Evolutionary conservation across 1,284 basidiomycete species (phyloP), one percentile per base, ranked within the genome.

Genomic region (Irpex sp.): DNA sequence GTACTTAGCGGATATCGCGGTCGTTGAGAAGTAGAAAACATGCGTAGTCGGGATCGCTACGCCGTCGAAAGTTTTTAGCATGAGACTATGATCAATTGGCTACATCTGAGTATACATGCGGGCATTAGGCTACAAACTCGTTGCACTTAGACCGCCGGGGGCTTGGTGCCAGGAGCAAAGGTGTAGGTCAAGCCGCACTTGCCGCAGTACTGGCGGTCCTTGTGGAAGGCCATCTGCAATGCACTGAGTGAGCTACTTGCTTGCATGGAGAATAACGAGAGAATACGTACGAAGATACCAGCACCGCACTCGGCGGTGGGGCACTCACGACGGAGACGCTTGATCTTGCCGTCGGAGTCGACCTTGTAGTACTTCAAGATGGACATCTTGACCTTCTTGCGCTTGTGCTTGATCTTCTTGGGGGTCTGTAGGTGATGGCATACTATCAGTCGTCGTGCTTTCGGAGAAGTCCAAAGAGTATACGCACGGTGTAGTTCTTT

Each of bases 391-490:
- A 98, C 94, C 86, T 98, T 97, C 86, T 96, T 96, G 79, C 91
- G 90, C 90, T 98, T 98, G 86, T 98, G 96, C 90, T 98, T 98
- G 86, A 98, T 88, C 86, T 98, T 98, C 90, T 99, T 99, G 80
- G 96, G 96, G 75, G 95, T 96, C 93, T 95, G 71, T 52, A 68
- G 37, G 51, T 45, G 59, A 55, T 16, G 48, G 18, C 10, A 42
- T 6, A 28, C 23, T 47, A 48, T 65, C 35, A 66, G 56, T 28
- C 28, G 28, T 28, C 4, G 28, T 28, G 5, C 28, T 28, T 28
- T 5, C 5, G 28, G 28, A 28, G 4, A 28, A 37, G 18, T 16
- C 5, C 19, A 0, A 57, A 23, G 18, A 19, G 23, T 0, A 23
- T 5, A 77, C 85, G 16, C 47, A 90, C 89, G 77, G 85, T 94